phyloP scores from a whole-genome alignment of 208 protist genomes.

The Trypanosoma mega region DNA sequence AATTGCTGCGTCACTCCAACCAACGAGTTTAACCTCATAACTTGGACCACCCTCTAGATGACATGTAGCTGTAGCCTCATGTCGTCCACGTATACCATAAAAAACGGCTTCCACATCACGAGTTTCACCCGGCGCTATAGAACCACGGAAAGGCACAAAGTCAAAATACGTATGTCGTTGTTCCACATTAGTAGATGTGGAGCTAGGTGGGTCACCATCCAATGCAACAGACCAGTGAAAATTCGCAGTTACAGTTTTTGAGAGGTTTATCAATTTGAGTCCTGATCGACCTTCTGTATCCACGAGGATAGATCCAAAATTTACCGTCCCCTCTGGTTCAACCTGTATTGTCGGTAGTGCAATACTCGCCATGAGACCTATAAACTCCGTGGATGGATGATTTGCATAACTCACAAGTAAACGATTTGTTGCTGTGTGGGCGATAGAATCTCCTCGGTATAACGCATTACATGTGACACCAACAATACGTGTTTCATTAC shows the following conservation, averaged over 20 bases:
- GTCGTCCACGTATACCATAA: slow-evolving; percentile 55
- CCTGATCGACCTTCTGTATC: slow-evolving; percentile 80
- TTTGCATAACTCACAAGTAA: slow-evolving; percentile 87
- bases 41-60: slow-evolving; percentile 88
- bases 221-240: slow-evolving; percentile 65
- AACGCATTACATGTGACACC: slow-evolving; percentile 83
- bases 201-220: background rate
- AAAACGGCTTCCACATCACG: slow-evolving; percentile 90
- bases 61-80: slow-evolving; percentile 83
- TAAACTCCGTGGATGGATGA: slow-evolving; percentile 84
- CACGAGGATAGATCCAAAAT: slow-evolving; percentile 94
- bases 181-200: slow-evolving; percentile 4
- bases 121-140: slow-evolving; percentile 78
- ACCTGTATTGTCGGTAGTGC: slow-evolving; percentile 90
- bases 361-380: slow-evolving; percentile 81
- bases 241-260: slow-evolving; percentile 54
- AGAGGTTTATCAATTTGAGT: slow-evolving; percentile 85
- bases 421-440: slow-evolving; percentile 65
- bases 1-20: slow-evolving; percentile 69
- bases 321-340: slow-evolving; percentile 47
- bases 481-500: slow-evolving; percentile 77
- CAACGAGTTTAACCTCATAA: slow-evolving; percentile 85
- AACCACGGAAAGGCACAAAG: slow-evolving; percentile 91
- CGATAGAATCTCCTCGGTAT: slow-evolving; percentile 79
- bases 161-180: slow-evolving; percentile 79